These are phyloP conservation scores for Erodium trifolium DNA, from an alignment of 441 rosid species.

Conservation along the genomic window DNA sequence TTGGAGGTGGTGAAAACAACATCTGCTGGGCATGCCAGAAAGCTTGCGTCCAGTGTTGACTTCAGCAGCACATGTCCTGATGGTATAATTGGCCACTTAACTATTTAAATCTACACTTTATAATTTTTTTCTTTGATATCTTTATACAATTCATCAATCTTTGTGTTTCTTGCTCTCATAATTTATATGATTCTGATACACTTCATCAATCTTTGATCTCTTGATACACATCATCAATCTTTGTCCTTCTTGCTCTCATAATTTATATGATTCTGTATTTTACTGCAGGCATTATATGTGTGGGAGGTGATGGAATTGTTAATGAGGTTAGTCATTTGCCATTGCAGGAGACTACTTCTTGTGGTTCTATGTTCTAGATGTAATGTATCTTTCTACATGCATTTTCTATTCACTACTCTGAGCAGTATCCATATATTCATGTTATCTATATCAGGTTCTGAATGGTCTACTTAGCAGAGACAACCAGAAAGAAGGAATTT, in stretches of 20 bases:
- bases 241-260: no score
- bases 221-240: neutral
- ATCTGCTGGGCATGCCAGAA: conserved; percentile 87
- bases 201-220: neutral
- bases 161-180: no score
- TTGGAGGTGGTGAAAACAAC: conserved; percentile 88
- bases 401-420: conserved; percentile 5
- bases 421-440: neutral
- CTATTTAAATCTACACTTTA: conserved; percentile 9
- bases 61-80: conserved; percentile 70
- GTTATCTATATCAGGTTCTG: conserved; percentile 48
- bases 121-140: conserved; percentile 9
- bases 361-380: conserved; percentile 10
- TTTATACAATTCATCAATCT: conserved; percentile 4
- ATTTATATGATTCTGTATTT: conserved; percentile 20
- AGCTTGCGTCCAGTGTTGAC: conserved; percentile 76
- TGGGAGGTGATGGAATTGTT: conserved; percentile 96
- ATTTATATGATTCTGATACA: no score
- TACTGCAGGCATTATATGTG: conserved; percentile 81
- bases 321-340: conserved; percentile 62
- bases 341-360: conserved; percentile 11
- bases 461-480: conserved; percentile 82
- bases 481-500: conserved; percentile 93
- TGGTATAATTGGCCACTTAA: conserved; percentile 40
- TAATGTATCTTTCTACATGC: neutral